These are phyloP conservation scores for Fallopia convolvulus DNA, from an alignment of 148 eudicot genomes.

Conservation along the genomic window DNA sequence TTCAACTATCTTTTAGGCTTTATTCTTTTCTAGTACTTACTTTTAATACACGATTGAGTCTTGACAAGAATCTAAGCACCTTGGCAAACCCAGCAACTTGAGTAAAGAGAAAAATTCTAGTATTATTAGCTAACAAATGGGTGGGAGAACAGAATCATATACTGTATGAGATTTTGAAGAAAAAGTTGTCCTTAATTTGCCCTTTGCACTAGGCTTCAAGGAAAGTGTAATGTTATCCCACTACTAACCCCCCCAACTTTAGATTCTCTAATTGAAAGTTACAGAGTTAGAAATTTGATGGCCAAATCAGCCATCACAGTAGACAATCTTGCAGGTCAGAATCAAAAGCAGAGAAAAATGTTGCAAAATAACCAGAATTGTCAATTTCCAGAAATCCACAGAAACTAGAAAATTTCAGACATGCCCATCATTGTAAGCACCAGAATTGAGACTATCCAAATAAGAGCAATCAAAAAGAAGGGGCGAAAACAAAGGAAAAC, in stretches of 20 bases:
- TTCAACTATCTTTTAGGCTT: not conserved
- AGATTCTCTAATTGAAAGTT: not conserved
- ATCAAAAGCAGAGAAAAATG: not conserved
- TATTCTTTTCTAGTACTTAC: not conserved
- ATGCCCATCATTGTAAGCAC: not conserved
- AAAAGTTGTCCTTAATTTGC: no score
- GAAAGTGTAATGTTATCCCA: not conserved
- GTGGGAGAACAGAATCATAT: not conserved
- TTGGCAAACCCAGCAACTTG: not conserved
- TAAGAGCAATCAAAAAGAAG: not conserved
- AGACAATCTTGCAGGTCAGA: no score
- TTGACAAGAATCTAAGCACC: slow-evolving; percentile 1
- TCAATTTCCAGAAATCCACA: not conserved
- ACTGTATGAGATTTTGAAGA: not conserved
- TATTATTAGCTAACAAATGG: not conserved
- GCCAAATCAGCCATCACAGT: not conserved
- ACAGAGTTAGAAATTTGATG: not conserved
- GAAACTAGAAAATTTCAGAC: not conserved
- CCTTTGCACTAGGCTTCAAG: not conserved
- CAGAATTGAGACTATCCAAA: not conserved
- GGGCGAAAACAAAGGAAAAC: not conserved
- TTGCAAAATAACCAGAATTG: not conserved
- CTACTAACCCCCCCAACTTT: not conserved
- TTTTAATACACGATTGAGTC: not conserved
- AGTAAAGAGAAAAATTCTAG: not conserved